Evolutionary conservation across 495 filamentous ascomycete genomes (phyloP).

Genomic region (Xylaria scruposa): DNA sequence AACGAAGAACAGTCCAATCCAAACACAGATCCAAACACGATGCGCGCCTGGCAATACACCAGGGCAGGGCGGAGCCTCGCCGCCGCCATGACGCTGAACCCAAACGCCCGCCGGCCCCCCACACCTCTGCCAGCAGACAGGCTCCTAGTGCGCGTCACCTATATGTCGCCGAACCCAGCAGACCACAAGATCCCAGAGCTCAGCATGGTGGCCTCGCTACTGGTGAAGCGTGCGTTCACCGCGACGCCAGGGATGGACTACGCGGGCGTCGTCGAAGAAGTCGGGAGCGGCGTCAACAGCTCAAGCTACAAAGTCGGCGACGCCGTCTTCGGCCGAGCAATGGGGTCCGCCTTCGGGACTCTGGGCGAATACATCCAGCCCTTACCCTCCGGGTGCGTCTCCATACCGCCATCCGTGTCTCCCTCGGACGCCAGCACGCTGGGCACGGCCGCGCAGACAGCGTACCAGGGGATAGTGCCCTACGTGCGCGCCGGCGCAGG

Average conservation of each 20-base stretch:
- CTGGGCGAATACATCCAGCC: slow-evolving; percentile 60
- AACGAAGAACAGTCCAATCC: neutral
- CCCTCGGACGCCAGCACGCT: slow-evolving; percentile 59
- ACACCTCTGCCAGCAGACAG: slow-evolving; percentile 46
- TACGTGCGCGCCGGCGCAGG: slow-evolving; percentile 53
- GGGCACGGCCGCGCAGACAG: slow-evolving; percentile 63
- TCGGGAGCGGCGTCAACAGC: slow-evolving; percentile 36
- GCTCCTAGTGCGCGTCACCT: slow-evolving; percentile 63
- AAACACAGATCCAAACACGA: neutral
- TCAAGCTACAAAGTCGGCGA: slow-evolving; percentile 54
- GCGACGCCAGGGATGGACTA: slow-evolving; percentile 70
- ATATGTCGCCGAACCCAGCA: slow-evolving; percentile 67
- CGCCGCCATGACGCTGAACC: slow-evolving; percentile 6
- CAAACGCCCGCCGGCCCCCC: slow-evolving; percentile 4
- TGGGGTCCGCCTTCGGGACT: slow-evolving; percentile 55
- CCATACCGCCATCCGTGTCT: slow-evolving; percentile 59
- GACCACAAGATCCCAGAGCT: slow-evolving; percentile 74
- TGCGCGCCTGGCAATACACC: slow-evolving; percentile 25
- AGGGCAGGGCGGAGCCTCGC: slow-evolving; percentile 8
- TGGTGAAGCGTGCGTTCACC: slow-evolving; percentile 48
- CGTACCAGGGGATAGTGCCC: slow-evolving; percentile 64
- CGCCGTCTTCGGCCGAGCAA: slow-evolving; percentile 61
- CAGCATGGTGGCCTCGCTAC: slow-evolving; percentile 46
- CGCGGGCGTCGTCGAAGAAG: slow-evolving; percentile 61
- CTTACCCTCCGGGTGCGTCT: slow-evolving; percentile 36